These are phyloP conservation scores for Blastomyces percursus DNA, from an alignment of 2,329 filamentous ascomycete species.

Conservation along the genomic window DNA sequence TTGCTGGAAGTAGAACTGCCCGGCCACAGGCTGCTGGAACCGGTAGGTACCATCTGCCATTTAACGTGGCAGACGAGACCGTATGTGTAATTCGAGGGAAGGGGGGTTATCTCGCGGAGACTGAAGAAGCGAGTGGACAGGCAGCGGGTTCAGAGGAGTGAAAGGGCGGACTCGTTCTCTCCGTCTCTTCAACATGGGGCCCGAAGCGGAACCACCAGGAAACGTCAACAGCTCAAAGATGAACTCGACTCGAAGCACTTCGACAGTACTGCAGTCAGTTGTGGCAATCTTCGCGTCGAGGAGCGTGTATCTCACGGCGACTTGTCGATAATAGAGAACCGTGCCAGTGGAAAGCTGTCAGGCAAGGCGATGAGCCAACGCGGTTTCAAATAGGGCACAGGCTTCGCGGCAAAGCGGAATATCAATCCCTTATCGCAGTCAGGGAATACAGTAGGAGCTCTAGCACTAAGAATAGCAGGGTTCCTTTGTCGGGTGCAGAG, in stretches of 20 bases:
- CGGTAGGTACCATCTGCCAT: constrained; percentile 47
- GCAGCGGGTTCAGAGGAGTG: constrained; percentile 26
- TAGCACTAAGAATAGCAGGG: background rate
- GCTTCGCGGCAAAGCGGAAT: background rate
- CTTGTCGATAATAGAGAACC: background rate
- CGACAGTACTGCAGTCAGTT: background rate
- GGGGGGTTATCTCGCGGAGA: constrained; percentile 19
- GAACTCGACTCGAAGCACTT: constrained; percentile 3
- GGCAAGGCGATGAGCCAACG: background rate
- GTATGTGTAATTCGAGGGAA: constrained; percentile 25
- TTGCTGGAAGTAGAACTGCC: constrained; percentile 38
- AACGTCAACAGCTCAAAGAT: constrained; percentile 1
- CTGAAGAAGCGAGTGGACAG: constrained; percentile 13
- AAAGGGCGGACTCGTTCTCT: constrained; percentile 34
- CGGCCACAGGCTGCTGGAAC: constrained; percentile 44
- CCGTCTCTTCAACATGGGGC: constrained; percentile 41
- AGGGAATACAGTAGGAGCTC: background rate
- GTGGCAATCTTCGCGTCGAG: background rate
- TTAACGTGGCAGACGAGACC: constrained; percentile 41
- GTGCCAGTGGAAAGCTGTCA: background rate
- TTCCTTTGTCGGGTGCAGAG: background rate
- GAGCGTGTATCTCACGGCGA: background rate
- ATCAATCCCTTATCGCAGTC: background rate
- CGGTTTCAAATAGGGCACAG: background rate
- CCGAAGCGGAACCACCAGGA: constrained; percentile 21